Conservation (phyloP, 2,329 filamentous ascomycete genomes). For the Botrytis deweyae region DNA sequence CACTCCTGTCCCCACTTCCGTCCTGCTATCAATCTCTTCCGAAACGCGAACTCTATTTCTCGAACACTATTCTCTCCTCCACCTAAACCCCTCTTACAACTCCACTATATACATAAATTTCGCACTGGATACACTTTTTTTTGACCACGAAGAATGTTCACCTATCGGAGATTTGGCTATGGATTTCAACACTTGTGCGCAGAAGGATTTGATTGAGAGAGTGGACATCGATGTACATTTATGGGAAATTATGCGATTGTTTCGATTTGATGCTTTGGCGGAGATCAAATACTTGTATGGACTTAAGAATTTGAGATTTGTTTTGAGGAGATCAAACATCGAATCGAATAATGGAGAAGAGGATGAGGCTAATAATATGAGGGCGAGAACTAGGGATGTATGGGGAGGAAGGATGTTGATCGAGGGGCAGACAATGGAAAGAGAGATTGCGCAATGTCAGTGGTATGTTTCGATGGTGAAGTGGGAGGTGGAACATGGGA, state of each 20-base stretch:
- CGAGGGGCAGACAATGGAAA: constrained; percentile 9
- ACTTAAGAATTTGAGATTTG: constrained; percentile 20
- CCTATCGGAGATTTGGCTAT: constrained; percentile 21
- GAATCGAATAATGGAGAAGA: constrained; percentile 12
- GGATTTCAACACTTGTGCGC: constrained; percentile 19
- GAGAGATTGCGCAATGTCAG: constrained; percentile 17
- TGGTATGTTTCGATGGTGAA: constrained; percentile 22
- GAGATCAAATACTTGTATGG: constrained; percentile 21
- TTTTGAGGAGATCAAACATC: constrained; percentile 12
- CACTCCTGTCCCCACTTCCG: constrained; percentile 5
- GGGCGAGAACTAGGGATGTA: background rate
- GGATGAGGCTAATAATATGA: background rate
- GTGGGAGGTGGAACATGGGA: constrained; percentile 21
- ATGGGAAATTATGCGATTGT: constrained; percentile 25
- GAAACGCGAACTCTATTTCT: constrained; percentile 25
- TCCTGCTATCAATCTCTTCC: constrained; percentile 21
- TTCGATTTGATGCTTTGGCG: constrained; percentile 20
- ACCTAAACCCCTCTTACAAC: constrained; percentile 16
- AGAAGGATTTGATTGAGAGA: constrained; percentile 18
- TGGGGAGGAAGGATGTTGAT: constrained; percentile 10
- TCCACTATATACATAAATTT: constrained; percentile 27
- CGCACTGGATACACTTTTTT: constrained; percentile 23
- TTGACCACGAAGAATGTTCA: constrained; percentile 26
- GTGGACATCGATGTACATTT: constrained; percentile 24
- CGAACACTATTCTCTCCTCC: constrained; percentile 16